Base-by-base conservation (phyloP, 768 basidiomycete species). In the Trametes meyenii region DNA sequence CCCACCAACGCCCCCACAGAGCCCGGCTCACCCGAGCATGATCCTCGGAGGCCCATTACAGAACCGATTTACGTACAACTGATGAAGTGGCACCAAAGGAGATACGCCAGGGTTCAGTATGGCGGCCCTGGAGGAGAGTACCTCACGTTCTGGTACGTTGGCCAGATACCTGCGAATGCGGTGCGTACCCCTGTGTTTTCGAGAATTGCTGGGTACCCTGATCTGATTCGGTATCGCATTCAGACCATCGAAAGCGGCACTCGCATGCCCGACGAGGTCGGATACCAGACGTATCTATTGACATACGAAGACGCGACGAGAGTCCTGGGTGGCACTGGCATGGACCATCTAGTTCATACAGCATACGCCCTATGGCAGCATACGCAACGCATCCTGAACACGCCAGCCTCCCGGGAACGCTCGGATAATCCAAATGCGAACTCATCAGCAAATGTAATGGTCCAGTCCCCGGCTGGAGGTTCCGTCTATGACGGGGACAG, bases 221-320 rank as follows among this genome's bases (percentile, higher is more conserved):
- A 24, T 24, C 5, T n/a, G n/a, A n/a, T n/a, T 10, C 21, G 5
- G 7, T 16, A 26, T 12, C 50, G 13, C 50, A n/a, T 8, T 38
- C 40, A 86, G 84, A 75, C 79, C 5, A 76, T 73, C 14, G 76
- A 84, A 23, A 65, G 70, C 35, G 77, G 79, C 16, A 87, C 86
- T 13, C 81, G 82, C 8, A 87, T 86, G 85, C 71, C 79, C 0
- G 77, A 87, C 66, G 87, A 88, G 67, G 70, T 78, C 62, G 67
- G 76, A 50, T 88, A 79, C 68, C 62, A 71, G 40, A 75, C 80
- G 14, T 71, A 78, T 58, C 69, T 87, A 13, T 48, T 84, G 3
- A 55, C 72, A 0, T 68, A 75, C n/a, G 76, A 83, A 0, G 77
- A 83, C n/a, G 86, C 84, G 2, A 16, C 77, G 40, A 2, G 58